Evolutionary conservation across 306 rosid genomes (phyloP).

Genomic region (Citrullus colocynthis): DNA sequence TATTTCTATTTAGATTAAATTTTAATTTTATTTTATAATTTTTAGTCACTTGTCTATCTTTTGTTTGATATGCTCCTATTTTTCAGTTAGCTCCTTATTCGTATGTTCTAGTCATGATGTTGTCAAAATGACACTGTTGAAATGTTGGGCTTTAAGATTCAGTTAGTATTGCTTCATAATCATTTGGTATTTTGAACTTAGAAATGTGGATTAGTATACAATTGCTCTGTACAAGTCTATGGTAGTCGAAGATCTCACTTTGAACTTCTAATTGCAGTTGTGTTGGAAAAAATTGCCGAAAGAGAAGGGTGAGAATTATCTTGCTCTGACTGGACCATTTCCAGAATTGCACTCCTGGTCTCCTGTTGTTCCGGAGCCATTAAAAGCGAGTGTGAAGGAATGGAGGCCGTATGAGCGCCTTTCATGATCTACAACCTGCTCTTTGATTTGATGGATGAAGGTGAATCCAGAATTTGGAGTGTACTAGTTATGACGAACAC

Average conservation of each 20-base stretch:
- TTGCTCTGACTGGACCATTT: conserved; percentile 74
- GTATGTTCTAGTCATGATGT: no score
- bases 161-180: neutral
- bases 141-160: no score
- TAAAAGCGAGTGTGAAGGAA: conserved; percentile 38
- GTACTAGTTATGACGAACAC: neutral
- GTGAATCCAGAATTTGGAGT: neutral
- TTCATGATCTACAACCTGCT: conserved; percentile 10
- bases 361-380: conserved; percentile 44
- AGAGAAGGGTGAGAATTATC: conserved; percentile 51
- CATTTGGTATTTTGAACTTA: neutral
- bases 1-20: neutral
- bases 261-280: conserved; percentile 28
- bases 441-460: neutral
- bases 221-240: no score
- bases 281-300: conserved; percentile 71
- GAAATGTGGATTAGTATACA: neutral
- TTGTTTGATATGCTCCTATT: no score
- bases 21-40: neutral
- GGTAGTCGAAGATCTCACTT: neutral
- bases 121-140: no score
- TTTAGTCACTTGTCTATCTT: neutral
- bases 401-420: conserved; percentile 42
- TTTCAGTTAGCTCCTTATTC: no score
- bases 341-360: conserved; percentile 73